These are phyloP conservation scores for Leccinum truebloodii DNA, from an alignment of 768 basidiomycete genomes.

Conservation along the genomic window DNA sequence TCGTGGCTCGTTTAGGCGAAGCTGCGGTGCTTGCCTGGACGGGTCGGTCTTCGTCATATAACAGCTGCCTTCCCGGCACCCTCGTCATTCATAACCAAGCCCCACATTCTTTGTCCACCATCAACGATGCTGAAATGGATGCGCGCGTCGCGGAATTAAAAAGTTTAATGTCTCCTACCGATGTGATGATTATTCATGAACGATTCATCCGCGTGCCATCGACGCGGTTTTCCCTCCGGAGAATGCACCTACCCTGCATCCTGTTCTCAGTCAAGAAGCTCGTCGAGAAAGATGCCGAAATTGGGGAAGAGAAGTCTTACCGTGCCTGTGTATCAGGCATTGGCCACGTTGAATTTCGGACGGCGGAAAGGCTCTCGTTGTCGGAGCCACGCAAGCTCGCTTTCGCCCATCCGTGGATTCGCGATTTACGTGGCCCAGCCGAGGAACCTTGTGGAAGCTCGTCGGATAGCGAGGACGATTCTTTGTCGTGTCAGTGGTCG, in stretches of 20 bases:
- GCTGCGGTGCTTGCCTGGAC: slow-evolving; percentile 13
- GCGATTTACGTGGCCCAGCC: slow-evolving; percentile 1
- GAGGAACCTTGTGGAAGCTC: neutral
- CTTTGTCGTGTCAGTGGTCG: neutral
- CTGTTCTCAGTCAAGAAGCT: slow-evolving; percentile 7
- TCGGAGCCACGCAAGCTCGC: neutral
- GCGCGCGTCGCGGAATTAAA: neutral
- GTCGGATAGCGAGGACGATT: neutral
- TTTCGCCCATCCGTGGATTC: slow-evolving; percentile 17
- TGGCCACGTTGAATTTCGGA: slow-evolving; percentile 6
- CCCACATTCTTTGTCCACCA: neutral
- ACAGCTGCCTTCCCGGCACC: slow-evolving; percentile 12
- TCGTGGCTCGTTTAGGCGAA: slow-evolving; percentile 3
- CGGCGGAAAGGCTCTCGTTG: neutral
- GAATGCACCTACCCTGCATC: slow-evolving; percentile 13
- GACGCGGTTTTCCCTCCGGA: slow-evolving; percentile 1
- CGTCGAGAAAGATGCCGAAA: neutral
- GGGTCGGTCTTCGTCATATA: slow-evolving; percentile 11
- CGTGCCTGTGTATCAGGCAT: slow-evolving; percentile 3
- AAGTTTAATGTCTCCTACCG: neutral
- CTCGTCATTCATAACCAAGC: neutral
- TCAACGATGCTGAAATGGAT: neutral
- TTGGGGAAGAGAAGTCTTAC: neutral
- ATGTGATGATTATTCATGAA: neutral
- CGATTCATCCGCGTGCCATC: neutral